phyloP scores from a whole-genome alignment of 495 filamentous ascomycete genomes.

The Chaetomium tenue region DNA sequence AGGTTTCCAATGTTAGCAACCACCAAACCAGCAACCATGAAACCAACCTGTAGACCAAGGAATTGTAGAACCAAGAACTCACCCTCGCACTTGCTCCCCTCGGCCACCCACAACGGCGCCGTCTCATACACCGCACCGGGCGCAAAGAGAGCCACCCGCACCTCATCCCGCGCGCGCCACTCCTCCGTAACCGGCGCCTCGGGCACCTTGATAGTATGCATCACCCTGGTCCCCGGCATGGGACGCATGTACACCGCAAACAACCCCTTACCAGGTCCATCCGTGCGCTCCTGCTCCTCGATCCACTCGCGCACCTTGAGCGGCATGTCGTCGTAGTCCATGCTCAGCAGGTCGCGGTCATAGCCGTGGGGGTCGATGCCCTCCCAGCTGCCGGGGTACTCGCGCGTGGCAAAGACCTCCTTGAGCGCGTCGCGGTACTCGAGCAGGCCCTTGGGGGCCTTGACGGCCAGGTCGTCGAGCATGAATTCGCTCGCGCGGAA shows the following conservation, averaged over 20 bases:
- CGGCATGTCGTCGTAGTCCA: constrained; percentile 37
- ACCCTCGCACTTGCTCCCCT: constrained; percentile 37
- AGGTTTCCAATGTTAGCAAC: constrained; percentile 4
- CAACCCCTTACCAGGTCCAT: constrained; percentile 29
- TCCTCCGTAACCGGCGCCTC: constrained; percentile 21
- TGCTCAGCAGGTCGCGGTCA: constrained; percentile 36
- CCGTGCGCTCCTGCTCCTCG: constrained; percentile 35
- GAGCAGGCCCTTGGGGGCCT: constrained; percentile 28
- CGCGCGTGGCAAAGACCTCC: constrained; percentile 30
- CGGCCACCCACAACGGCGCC: constrained; percentile 39
- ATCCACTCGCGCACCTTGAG: constrained; percentile 40
- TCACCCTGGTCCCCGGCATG: constrained; percentile 8
- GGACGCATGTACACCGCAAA: constrained; percentile 34
- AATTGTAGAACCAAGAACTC: constrained; percentile 4
- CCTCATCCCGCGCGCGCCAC: constrained; percentile 27
- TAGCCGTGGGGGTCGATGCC: constrained; percentile 41
- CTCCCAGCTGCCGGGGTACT: constrained; percentile 41
- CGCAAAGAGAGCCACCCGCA: constrained; percentile 36
- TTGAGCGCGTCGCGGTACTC: constrained; percentile 36
- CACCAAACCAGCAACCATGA: background rate
- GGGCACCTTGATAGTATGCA: constrained; percentile 22
- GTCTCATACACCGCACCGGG: constrained; percentile 37
- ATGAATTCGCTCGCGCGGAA: constrained; percentile 35
- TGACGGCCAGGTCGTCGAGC: constrained; percentile 37
- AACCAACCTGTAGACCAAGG: background rate